A percentile compares a stretch with the other conserved stretches of the same genome.
These are phyloP conservation scores for Isatis tinctoria DNA, from an alignment of 345 rosid species.

Conservation along the genomic window DNA sequence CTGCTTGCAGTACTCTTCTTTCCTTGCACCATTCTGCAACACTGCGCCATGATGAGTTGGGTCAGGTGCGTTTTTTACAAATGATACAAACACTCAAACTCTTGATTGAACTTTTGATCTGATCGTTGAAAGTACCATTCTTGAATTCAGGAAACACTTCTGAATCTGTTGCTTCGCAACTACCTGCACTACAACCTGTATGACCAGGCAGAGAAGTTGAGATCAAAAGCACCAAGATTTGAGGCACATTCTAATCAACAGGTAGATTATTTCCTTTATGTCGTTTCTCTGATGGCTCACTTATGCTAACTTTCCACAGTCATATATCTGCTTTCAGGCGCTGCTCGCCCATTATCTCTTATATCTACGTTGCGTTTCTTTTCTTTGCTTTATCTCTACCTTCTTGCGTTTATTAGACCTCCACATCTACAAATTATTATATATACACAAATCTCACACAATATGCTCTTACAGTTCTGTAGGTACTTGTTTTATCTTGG, in stretches of 20 bases:
- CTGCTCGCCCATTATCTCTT: neutral
- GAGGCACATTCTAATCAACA: constrained; percentile 96
- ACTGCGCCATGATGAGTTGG: constrained; percentile 81
- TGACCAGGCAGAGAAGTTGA: constrained; percentile 88
- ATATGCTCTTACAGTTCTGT: constrained; percentile 58
- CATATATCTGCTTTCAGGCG: neutral
- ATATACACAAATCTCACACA: neutral
- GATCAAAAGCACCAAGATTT: constrained; percentile 86
- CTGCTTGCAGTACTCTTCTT: constrained; percentile 56
- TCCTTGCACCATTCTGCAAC: constrained; percentile 82
- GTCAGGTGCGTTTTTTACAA: constrained; percentile 51
- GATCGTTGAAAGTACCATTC: neutral
- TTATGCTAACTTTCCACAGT: neutral
- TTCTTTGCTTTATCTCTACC: neutral
- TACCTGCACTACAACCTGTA: constrained; percentile 79
- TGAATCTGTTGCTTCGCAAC: constrained; percentile 77
- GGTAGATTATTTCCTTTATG: constrained; percentile 31
- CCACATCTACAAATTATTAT: neutral
- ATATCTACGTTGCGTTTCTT: neutral
- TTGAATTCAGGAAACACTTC: constrained; percentile 75
- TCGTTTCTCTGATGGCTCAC: neutral
- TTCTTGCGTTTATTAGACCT: neutral
- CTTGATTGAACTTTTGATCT: neutral
- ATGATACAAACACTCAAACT: neutral
- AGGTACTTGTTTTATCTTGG: constrained; percentile 84